Base-by-base conservation (phyloP, 2,329 filamentous ascomycete species). In the Aureobasidium zeae region DNA sequence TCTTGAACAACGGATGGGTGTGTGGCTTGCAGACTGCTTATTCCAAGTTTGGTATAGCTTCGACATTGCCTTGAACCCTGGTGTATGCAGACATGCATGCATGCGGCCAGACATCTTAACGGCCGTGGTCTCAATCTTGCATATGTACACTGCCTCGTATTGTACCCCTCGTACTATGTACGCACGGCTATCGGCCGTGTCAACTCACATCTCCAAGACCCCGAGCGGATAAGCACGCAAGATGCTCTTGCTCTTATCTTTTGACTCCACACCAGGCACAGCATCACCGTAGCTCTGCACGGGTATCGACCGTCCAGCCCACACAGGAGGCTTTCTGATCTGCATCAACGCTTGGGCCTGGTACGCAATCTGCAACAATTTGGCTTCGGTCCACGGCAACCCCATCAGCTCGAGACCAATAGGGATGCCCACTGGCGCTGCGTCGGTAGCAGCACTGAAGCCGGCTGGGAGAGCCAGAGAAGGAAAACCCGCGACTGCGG, bases 401-500 rank as follows among this genome's bases (percentile, higher is more conserved):
- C 78, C 76, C 46, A 82, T 54, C 16, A 82, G 71, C 60, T 82
- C 78, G 68, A 81, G 72, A 0, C 79, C 78, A 28, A 82, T 69
- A 0, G 78, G 78, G 4, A 82, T 67, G 2, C 77, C 77, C 22
- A 69, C 53, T 0, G 70, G 70, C 12, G 77, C 76, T 8, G 71
- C 66, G 0, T 57, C 53, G 1, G 61, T 71, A 1, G 64, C 52
- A 1, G 63, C 53, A 16, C 72, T 75, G 50, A 77, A 78, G 0
- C 73, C 73, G 1, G 63, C 65, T 0, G 73, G 74, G 1, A 77
- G 62, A 2, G 69, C 71, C 4, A 76, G 64, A 4, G 74, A 72
- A 8, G 73, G 72, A 4, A 56, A 63, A 1, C 72, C 72, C 1
- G 72, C 74, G 42, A 76, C 53, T 1, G 73, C 71, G 2, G 71